Evolutionary conservation across 2,329 filamentous ascomycete genomes (phyloP).

Genomic region (Penicillium freii): DNA sequence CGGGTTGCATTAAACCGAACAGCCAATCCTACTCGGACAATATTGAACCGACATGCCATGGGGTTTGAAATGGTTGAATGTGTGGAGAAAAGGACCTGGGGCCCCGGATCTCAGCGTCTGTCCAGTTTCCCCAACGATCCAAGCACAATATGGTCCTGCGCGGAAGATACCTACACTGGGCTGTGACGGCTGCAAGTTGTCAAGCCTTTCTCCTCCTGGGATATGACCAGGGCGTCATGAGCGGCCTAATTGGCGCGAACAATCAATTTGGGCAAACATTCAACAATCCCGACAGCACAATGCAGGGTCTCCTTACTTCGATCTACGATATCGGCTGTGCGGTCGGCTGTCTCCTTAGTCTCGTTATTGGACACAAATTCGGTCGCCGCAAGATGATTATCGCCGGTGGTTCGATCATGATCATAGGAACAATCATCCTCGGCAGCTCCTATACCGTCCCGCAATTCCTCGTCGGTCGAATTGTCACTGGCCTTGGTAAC

Average conservation of each 20-base stretch:
- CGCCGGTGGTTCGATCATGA: constrained; percentile 43
- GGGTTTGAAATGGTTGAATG: background rate
- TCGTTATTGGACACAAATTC: constrained; percentile 42
- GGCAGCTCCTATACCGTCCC: constrained; percentile 39
- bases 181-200: constrained; percentile 25
- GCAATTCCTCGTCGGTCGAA: constrained; percentile 48
- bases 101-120: constrained; percentile 5
- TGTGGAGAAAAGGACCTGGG: background rate
- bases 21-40: constrained; percentile 5
- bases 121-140: background rate
- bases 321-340: constrained; percentile 35
- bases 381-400: constrained; percentile 47
- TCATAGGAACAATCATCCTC: constrained; percentile 46
- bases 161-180: constrained; percentile 22
- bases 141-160: constrained; percentile 15
- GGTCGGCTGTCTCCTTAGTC: constrained; percentile 31
- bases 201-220: constrained; percentile 24
- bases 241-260: constrained; percentile 47
- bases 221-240: constrained; percentile 43
- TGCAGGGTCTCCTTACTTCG: constrained; percentile 37
- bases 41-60: background rate
- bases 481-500: constrained; percentile 46
- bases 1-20: constrained; percentile 14
- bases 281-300: constrained; percentile 35
- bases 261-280: constrained; percentile 43